Evolutionary conservation across 2,329 filamentous ascomycete species (phyloP).

Genomic region (Eurotiales sp.): DNA sequence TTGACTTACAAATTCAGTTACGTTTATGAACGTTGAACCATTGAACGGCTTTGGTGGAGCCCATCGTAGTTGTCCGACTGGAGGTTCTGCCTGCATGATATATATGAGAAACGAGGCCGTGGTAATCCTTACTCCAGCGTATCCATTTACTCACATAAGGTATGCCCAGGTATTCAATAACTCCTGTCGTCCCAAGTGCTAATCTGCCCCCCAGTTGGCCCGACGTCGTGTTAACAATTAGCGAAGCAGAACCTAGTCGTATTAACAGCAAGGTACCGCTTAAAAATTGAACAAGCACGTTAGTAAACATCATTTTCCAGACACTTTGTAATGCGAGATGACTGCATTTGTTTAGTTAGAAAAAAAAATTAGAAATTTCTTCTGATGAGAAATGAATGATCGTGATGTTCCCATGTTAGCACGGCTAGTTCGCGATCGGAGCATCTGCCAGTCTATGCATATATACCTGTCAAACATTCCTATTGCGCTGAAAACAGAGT

Average conservation of each 20-base stretch:
- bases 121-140: neutral
- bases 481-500: no score
- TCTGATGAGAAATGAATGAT: no score
- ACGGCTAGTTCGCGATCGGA: no score
- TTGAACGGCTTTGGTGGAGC: slow-evolving; percentile 1
- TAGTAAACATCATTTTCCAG: no score
- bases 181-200: neutral
- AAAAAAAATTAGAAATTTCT: no score
- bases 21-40: neutral
- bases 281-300: neutral
- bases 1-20: slow-evolving; percentile 2
- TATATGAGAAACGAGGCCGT: neutral
- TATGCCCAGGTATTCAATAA: slow-evolving; percentile 7
- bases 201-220: neutral
- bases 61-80: slow-evolving; percentile 8
- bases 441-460: no score
- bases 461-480: no score
- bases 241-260: neutral
- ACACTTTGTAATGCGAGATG: no score
- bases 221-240: neutral
- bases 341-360: no score
- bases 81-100: slow-evolving; percentile 3
- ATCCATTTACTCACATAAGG: slow-evolving; percentile 5
- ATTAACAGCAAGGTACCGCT: neutral
- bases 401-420: no score